Evolutionary conservation across 768 basidiomycete species (phyloP).

Genomic region (Lactarius quietus): DNA sequence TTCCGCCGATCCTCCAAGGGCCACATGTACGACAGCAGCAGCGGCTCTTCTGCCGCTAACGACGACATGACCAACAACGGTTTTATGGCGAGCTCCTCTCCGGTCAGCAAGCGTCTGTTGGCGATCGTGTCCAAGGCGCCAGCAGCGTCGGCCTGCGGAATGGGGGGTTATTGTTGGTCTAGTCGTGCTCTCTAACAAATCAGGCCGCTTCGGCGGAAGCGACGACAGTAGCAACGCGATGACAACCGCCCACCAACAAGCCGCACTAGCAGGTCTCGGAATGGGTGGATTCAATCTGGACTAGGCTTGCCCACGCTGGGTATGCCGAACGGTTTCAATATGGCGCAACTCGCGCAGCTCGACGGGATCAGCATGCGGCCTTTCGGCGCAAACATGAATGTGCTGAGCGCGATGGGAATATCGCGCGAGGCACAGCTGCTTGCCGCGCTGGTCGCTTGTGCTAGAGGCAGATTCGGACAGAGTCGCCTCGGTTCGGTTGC

Average conservation of each 20-base stretch:
- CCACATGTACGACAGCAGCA: constrained; percentile 11
- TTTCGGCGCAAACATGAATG: constrained; percentile 25
- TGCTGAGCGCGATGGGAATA: constrained; percentile 60
- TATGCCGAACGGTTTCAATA: not conserved
- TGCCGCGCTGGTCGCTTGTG: constrained; percentile 62
- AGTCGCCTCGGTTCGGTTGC: too few species aligned
- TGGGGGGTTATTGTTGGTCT: too few species aligned
- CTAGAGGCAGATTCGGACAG: constrained; percentile 51
- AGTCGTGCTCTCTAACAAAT: constrained; percentile 57
- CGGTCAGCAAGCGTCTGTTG: constrained; percentile 30
- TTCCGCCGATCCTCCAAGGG: constrained; percentile 60
- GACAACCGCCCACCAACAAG: constrained; percentile 14
- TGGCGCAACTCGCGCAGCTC: not conserved
- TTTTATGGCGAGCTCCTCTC: too few species aligned
- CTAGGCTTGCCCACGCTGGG: not conserved
- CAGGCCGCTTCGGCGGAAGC: constrained; percentile 43
- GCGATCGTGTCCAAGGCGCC: too few species aligned
- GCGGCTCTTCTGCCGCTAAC: not conserved
- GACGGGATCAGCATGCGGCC: not conserved
- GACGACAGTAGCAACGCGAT: constrained; percentile 35
- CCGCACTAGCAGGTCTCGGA: constrained; percentile 36
- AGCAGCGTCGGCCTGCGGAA: constrained; percentile 51
- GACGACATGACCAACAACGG: constrained; percentile 49
- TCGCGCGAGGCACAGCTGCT: constrained; percentile 57
- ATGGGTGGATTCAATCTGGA: not conserved